Evolutionary conservation across 495 filamentous ascomycete species (phyloP).

Genomic region (Penicillium malachiteum): DNA sequence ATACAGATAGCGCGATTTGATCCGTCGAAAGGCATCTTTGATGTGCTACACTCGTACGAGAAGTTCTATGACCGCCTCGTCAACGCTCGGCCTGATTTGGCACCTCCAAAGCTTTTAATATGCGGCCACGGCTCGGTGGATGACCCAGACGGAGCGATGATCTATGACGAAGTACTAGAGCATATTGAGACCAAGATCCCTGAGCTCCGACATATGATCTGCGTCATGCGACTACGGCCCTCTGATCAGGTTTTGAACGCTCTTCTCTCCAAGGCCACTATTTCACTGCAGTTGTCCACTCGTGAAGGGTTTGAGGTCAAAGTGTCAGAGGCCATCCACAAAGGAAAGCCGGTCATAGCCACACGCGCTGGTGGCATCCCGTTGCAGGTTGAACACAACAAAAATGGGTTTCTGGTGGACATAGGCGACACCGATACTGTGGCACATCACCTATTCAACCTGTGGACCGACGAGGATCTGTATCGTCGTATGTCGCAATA

Average conservation of each 20-base stretch:
- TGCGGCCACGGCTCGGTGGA: slow-evolving; percentile 82
- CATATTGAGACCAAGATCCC: slow-evolving; percentile 59
- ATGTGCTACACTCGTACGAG: slow-evolving; percentile 75
- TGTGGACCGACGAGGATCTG: slow-evolving; percentile 65
- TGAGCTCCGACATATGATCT: slow-evolving; percentile 57
- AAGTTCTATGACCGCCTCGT: slow-evolving; percentile 64
- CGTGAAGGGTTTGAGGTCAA: slow-evolving; percentile 90
- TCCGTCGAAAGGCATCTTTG: slow-evolving; percentile 80
- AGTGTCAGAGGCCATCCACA: slow-evolving; percentile 83
- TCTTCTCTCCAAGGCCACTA: slow-evolving; percentile 69
- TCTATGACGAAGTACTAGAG: slow-evolving; percentile 69
- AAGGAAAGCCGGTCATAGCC: slow-evolving; percentile 79
- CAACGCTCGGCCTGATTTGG: slow-evolving; percentile 36
- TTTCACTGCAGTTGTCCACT: slow-evolving; percentile 77
- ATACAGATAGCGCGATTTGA: slow-evolving; percentile 85
- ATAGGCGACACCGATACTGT: slow-evolving; percentile 72
- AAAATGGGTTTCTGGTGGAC: slow-evolving; percentile 76
- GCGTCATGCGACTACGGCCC: slow-evolving; percentile 74
- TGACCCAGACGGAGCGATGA: slow-evolving; percentile 73
- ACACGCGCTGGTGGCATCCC: slow-evolving; percentile 80
- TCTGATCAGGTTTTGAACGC: slow-evolving; percentile 82
- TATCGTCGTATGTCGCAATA: slow-evolving; percentile 68
- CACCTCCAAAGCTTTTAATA: slow-evolving; percentile 72
- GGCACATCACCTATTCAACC: slow-evolving; percentile 64
- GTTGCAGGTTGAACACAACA: slow-evolving; percentile 69